A percentile compares a stretch with the other conserved stretches of the same genome.
These are phyloP conservation scores for Pleurozium schreberi DNA, from an alignment of 225 moss, liverwort and hornwort species.

Conservation along the genomic window DNA sequence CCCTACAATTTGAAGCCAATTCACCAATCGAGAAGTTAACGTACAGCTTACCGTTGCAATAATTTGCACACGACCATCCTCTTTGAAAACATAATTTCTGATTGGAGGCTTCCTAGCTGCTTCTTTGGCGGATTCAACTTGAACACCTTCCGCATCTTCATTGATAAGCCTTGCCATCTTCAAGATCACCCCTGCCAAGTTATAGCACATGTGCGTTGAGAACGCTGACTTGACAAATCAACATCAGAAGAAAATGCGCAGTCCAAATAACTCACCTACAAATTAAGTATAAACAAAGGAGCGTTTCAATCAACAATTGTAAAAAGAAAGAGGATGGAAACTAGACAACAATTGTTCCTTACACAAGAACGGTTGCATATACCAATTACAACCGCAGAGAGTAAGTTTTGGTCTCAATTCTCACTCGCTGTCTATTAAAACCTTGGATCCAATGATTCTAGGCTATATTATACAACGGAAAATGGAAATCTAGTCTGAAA, in stretches of 20 bases:
- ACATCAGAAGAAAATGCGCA: background rate
- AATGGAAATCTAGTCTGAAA: background rate
- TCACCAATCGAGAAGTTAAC: background rate
- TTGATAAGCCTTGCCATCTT: conserved; percentile 62
- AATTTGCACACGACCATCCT: conserved; percentile 66
- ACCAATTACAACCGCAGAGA: background rate
- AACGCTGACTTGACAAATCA: background rate
- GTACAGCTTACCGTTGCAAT: conserved; percentile 47
- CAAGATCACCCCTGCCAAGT: conserved; percentile 43
- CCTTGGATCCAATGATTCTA: background rate
- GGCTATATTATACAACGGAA: background rate
- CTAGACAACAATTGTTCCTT: background rate
- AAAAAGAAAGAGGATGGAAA: background rate
- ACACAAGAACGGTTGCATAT: background rate
- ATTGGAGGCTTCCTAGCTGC: conserved; percentile 50
- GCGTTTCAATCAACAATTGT: background rate
- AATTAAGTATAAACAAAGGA: background rate
- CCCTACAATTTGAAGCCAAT: background rate
- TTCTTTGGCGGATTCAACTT: conserved; percentile 48
- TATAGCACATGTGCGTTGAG: background rate
- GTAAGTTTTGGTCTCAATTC: background rate
- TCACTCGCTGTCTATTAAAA: background rate
- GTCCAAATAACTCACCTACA: background rate
- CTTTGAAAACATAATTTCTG: conserved; percentile 19
- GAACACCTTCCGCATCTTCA: conserved; percentile 41